Conservation (phyloP, 2,329 filamentous ascomycete genomes). For the Teratosphaeria zuluensis region DNA sequence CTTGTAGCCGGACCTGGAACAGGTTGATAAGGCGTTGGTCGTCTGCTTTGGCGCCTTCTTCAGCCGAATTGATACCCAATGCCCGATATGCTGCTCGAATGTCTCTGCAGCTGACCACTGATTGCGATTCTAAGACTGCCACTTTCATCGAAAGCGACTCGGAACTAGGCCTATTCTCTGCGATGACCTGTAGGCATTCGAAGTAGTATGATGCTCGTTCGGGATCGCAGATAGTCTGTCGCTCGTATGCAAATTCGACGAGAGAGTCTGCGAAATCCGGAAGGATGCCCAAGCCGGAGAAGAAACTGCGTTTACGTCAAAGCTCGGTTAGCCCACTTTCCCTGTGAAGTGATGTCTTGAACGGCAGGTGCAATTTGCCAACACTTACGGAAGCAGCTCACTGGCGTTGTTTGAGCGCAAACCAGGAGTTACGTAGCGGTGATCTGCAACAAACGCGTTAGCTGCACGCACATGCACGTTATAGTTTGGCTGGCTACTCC, state of each 20-base stretch:
- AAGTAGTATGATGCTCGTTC: constrained; percentile 51
- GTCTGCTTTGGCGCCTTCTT: constrained; percentile 29
- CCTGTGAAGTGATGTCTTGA: neutral
- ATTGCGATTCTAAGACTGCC: constrained; percentile 48
- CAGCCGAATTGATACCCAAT: constrained; percentile 39
- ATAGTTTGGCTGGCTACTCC: neutral
- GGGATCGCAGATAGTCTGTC: constrained; percentile 49
- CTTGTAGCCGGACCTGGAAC: constrained; percentile 50
- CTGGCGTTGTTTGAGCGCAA: constrained; percentile 11
- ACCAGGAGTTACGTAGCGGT: constrained; percentile 9
- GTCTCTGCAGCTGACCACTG: constrained; percentile 48
- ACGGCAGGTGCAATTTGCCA: neutral
- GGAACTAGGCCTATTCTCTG: constrained; percentile 43
- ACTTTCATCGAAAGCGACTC: constrained; percentile 50
- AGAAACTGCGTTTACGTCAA: constrained; percentile 23
- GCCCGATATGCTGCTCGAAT: constrained; percentile 49
- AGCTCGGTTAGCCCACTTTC: neutral
- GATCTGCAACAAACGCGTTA: constrained; percentile 10
- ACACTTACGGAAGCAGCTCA: constrained; percentile 15
- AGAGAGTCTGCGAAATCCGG: constrained; percentile 53
- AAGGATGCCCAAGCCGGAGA: constrained; percentile 52
- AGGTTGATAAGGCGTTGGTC: constrained; percentile 54
- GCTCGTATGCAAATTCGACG: constrained; percentile 53
- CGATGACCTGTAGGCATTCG: constrained; percentile 54
- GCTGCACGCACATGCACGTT: constrained; percentile 1